Evolutionary conservation across 2,329 filamentous ascomycete species (phyloP).

Genomic region (Aspergillus piperis): DNA sequence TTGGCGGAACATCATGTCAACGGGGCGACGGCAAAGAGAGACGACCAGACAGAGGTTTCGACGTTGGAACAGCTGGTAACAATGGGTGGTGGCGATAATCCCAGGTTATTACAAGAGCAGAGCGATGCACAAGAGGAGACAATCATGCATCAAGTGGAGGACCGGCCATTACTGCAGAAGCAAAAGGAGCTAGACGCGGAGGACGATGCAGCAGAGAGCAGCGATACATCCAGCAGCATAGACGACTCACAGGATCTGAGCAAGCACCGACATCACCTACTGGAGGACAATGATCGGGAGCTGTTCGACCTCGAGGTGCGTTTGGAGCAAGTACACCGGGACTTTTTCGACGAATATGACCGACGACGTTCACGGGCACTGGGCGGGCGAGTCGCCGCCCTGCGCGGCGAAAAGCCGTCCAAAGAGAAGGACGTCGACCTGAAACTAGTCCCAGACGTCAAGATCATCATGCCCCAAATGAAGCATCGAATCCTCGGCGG

Average conservation of each 20-base stretch:
- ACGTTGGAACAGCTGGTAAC: conserved; percentile 74
- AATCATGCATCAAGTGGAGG: conserved; percentile 83
- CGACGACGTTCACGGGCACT: conserved; percentile 46
- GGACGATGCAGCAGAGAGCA: conserved; percentile 64
- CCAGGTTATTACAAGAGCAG: conserved; percentile 70
- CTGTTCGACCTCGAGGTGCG: conserved; percentile 74
- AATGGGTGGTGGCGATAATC: conserved; percentile 72
- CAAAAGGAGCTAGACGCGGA: conserved; percentile 89
- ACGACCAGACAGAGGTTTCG: conserved; percentile 45
- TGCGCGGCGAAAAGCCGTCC: conserved; percentile 51
- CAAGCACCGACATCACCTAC: conserved; percentile 68
- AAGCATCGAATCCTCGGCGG: conserved; percentile 75
- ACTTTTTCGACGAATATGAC: conserved; percentile 85
- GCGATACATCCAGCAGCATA: conserved; percentile 46
- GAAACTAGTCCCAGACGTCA: conserved; percentile 77
- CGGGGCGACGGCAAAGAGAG: conserved; percentile 30
- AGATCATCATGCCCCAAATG: conserved; percentile 76
- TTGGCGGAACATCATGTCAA: conserved; percentile 34
- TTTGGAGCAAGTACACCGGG: conserved; percentile 71
- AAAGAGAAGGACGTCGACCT: conserved; percentile 53
- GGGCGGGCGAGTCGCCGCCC: conserved; percentile 51
- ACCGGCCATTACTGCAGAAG: conserved; percentile 85
- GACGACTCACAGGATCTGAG: conserved; percentile 42
- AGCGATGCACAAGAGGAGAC: conserved; percentile 82
- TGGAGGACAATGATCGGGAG: conserved; percentile 86